Base-by-base conservation (phyloP, 139 green algal genomes). In the Picochlorum sp. region DNA sequence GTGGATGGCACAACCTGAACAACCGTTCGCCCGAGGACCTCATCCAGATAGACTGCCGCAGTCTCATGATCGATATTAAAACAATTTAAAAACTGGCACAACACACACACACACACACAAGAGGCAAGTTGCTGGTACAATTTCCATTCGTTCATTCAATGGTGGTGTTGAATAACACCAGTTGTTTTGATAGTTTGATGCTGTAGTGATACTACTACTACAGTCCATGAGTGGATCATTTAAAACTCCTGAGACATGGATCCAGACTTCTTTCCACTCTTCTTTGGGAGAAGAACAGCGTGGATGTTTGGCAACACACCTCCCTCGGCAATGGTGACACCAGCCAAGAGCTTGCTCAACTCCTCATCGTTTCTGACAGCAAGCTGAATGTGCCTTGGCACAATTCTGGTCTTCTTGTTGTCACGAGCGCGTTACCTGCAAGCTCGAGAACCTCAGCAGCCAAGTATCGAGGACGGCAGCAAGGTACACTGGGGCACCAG, bases 311-410 rank as follows among this genome's bases (percentile, higher is more conserved):
- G 86, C 49, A 94, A 71, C 30, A 94, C 86, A 73, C 86, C 86
- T 54, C 86, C 86, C 37, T 79, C 56, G 18, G 86, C 80, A 66
- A 94, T 92, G 62, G 86, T 92, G 20, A 90, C 86, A n/a, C 63
- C 70, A 16, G 78, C 77, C 16, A 94, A 79, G 65, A 97, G 85
- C 85, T 95, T 96, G 81, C 62, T 76, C 66, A 97, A 85, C 84
- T 97, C 90, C 82, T 97, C 89, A 54, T 97, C 89, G 67, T 96
- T 97, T 66, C 87, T 78, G 61, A 96, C 84, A 32, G 90, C 87
- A 45, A 95, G 79, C 81, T 95, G 87, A 71, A 95, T 92, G 74
- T 95, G 87, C 59, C 88, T 75, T 37, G 86, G 85, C 6, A 86
- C 63, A 61, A 96, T 95, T 65, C 88, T 83, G 47, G 79, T 92